A percentile compares a stretch with the other conserved stretches of the same genome.
phyloP scores from a whole-genome alignment of 305 asterid species.

The Solanum hybrid region DNA sequence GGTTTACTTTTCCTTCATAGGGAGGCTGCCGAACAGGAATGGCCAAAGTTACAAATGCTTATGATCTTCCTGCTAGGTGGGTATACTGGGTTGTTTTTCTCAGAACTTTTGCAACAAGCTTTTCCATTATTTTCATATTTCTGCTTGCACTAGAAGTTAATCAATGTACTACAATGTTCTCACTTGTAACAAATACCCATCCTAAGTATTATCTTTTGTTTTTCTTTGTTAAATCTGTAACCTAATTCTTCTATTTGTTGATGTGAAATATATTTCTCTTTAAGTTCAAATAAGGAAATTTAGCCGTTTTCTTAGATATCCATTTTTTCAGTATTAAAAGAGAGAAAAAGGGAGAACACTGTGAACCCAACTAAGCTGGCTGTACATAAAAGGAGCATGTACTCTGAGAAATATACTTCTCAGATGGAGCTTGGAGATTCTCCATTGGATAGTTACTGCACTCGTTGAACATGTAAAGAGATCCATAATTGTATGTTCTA shows the following conservation, averaged over 20 bases:
- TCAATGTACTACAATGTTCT: not conserved
- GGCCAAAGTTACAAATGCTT: constrained; percentile 75
- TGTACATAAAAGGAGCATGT: not conserved
- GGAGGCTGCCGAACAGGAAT: constrained; percentile 91
- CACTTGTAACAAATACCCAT: not conserved
- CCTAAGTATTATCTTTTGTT: not conserved
- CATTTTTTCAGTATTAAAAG: not conserved
- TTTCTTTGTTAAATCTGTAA: not conserved
- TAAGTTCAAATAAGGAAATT: not conserved
- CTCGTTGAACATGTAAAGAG: not conserved
- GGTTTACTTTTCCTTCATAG: constrained; percentile 19
- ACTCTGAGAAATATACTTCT: not conserved
- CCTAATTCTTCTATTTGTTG: not conserved
- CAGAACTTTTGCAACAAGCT: not conserved
- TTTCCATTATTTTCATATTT: not conserved
- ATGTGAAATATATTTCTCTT: not conserved
- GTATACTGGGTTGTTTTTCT: constrained; percentile 5
- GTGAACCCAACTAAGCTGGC: not conserved
- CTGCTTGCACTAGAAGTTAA: not conserved
- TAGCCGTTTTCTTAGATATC: not conserved
- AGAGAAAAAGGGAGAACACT: not conserved
- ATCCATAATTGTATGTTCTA: not conserved
- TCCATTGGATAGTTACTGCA: not conserved
- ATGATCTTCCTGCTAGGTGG: constrained; percentile 80
- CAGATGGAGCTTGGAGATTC: not conserved